Conservation (phyloP, 2,329 filamentous ascomycete genomes). For the Onygenales sp. region DNA sequence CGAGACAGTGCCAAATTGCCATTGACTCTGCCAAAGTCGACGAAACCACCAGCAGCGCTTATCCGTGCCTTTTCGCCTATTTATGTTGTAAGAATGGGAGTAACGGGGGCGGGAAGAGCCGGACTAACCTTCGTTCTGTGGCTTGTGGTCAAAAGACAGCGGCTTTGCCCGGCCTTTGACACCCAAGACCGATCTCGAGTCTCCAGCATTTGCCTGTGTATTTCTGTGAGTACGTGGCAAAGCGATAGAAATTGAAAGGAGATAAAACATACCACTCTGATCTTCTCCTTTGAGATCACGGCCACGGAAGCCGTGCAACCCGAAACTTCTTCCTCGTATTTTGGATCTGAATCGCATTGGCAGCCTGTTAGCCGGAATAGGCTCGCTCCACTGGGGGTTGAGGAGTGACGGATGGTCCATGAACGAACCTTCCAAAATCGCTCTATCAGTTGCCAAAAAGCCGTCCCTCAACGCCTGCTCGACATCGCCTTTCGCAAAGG, state of each 20-base stretch:
- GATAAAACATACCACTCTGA: conserved; percentile 71
- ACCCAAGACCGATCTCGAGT: conserved; percentile 88
- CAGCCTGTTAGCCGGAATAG: conserved; percentile 7
- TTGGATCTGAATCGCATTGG: conserved; percentile 58
- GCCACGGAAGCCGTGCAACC: conserved; percentile 93
- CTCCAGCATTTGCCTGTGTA: conserved; percentile 83
- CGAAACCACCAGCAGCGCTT: conserved; percentile 88
- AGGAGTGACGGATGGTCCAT: neutral
- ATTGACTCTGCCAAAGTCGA: conserved; percentile 97
- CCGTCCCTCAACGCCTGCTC: conserved; percentile 96
- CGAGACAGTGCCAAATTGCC: conserved; percentile 93
- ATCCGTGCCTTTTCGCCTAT: conserved; percentile 92
- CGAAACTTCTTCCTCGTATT: conserved; percentile 95
- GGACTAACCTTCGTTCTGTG: conserved; percentile 82
- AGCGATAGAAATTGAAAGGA: conserved; percentile 3
- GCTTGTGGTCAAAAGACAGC: conserved; percentile 98
- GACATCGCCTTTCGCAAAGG: conserved; percentile 83
- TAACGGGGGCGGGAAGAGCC: neutral
- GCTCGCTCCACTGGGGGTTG: neutral
- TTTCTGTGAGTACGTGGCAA: conserved; percentile 7
- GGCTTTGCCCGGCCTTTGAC: conserved; percentile 97
- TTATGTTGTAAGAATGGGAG: conserved; percentile 7
- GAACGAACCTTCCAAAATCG: conserved; percentile 79
- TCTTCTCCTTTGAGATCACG: conserved; percentile 80
- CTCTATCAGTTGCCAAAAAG: conserved; percentile 89